Conservation (phyloP, 2,329 filamentous ascomycete genomes). For the Trichoderma citrinoviride region DNA sequence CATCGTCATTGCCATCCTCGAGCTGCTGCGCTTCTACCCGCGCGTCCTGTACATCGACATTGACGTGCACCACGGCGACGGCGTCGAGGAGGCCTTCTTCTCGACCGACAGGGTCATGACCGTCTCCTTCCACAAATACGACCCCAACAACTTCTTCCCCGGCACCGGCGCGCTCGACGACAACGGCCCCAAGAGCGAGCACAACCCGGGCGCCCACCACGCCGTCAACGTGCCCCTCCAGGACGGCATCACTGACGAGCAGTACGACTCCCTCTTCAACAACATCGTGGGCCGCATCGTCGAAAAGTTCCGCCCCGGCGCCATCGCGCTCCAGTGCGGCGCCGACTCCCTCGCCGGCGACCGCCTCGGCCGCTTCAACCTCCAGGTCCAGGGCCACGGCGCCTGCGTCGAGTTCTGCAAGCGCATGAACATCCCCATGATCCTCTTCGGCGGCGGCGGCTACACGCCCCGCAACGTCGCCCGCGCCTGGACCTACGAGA, state of each 20-base stretch:
- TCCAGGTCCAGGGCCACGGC: constrained; percentile 92
- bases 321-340: constrained; percentile 92
- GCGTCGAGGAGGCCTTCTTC: constrained; percentile 88
- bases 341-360: constrained; percentile 94
- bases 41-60: constrained; percentile 94
- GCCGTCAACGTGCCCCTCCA: constrained; percentile 86
- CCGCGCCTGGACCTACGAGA: constrained; percentile 95
- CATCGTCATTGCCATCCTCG: constrained; percentile 89
- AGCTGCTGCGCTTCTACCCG: constrained; percentile 76
- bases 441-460: constrained; percentile 90
- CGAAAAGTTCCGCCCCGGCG: constrained; percentile 79
- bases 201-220: constrained; percentile 85
- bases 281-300: constrained; percentile 75
- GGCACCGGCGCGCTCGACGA: constrained; percentile 85
- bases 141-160: constrained; percentile 79
- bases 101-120: constrained; percentile 89
- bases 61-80: constrained; percentile 88
- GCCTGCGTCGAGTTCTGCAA: constrained; percentile 90
- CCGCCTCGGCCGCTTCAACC: constrained; percentile 89
- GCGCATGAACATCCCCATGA: constrained; percentile 71
- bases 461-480: constrained; percentile 97
- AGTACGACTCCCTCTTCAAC: constrained; percentile 84
- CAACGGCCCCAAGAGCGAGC: constrained; percentile 77
- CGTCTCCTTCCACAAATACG: constrained; percentile 95
- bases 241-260: constrained; percentile 86